Evolutionary conservation across 2,329 filamentous ascomycete genomes (phyloP).

Genomic region (Pyrenophora seminiperda): DNA sequence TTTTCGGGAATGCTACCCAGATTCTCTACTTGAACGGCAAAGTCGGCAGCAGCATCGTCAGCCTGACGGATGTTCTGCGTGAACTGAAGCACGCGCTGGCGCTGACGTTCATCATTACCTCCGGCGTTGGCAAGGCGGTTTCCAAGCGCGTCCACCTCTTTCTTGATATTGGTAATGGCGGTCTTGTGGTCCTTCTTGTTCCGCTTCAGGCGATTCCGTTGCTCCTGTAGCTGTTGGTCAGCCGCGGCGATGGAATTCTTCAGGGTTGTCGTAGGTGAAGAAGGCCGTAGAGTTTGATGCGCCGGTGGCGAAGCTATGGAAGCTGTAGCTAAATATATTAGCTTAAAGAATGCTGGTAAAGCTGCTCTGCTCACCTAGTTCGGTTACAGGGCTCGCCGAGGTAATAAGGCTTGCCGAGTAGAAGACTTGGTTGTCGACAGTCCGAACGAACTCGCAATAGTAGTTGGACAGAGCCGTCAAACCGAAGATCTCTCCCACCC

Average conservation of each 20-base stretch:
- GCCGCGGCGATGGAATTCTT: slow-evolving; percentile 75
- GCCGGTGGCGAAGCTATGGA: slow-evolving; percentile 53
- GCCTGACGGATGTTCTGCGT: slow-evolving; percentile 74
- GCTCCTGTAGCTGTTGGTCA: slow-evolving; percentile 71
- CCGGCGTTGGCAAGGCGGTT: slow-evolving; percentile 69
- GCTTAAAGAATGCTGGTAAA: slow-evolving; percentile 1
- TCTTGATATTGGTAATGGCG: slow-evolving; percentile 68
- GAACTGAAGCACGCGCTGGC: slow-evolving; percentile 76
- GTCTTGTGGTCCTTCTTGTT: slow-evolving; percentile 76
- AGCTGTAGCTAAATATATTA: slow-evolving; percentile 26
- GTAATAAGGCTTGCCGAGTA: slow-evolving; percentile 76
- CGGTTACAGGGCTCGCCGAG: slow-evolving; percentile 61
- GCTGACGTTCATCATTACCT: slow-evolving; percentile 75
- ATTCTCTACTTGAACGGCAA: slow-evolving; percentile 66
- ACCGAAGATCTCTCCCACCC: slow-evolving; percentile 72
- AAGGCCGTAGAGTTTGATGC: slow-evolving; percentile 70
- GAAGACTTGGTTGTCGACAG: slow-evolving; percentile 66
- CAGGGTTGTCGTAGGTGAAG: slow-evolving; percentile 77
- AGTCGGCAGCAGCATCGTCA: slow-evolving; percentile 63
- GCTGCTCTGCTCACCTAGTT: slow-evolving; percentile 56
- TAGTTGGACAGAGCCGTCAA: slow-evolving; percentile 76
- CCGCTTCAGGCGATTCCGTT: slow-evolving; percentile 70
- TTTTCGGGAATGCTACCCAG: slow-evolving; percentile 68
- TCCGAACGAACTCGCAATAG: slow-evolving; percentile 76
- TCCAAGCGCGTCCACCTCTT: slow-evolving; percentile 73